Evolutionary conservation across 1,139 yeast genomes (phyloP), one percentile per base, ranked within the genome.

Genomic region (Yamadazyma buinensis): DNA sequence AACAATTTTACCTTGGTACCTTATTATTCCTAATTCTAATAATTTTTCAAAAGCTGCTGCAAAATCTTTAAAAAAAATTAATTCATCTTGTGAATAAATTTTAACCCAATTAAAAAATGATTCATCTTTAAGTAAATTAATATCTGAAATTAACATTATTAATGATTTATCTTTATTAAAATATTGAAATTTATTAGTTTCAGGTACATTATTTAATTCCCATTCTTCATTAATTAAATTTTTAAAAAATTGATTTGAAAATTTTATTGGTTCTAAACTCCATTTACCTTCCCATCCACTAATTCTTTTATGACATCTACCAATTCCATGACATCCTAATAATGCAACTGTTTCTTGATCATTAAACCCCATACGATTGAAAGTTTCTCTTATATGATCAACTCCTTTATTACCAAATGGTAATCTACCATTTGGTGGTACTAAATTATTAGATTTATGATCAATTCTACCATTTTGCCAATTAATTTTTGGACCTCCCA

Each of bases 141-240:
- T 64, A 50, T 80, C 87, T 4, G 84, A 69, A 18, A 82, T 82
- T 33, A 80, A 63, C 84, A 78, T 78, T 83, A 80, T 80, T 50
- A 80, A 64, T 12, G 52, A 63, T 44, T 52, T 52, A 38, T 64
- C 64, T 2, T 41, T 35, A 38, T 65, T 64, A 41, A 44, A 61
- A 39, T 54, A 70, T 41, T 70, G 75, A n/a, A 41, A 40, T 36
- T 48, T 52, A 0, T 69, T 70, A 1, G 74, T 65, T 37, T 59
- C 62, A 1, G 70, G 67, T n/a, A 68, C 74, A 7, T 27, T 37
- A 4, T 56, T 65, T 5, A 42, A 29, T 6, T 33, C 35, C 73
- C 73, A 67, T 5, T 40, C 27, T 34, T 64, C 65, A 1, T 58
- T 37, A 9, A 64, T 28, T 21, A 68, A 44, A 1, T 53, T 57